Conservation (phyloP, 768 basidiomycete genomes). For the Russula vinacea region DNA sequence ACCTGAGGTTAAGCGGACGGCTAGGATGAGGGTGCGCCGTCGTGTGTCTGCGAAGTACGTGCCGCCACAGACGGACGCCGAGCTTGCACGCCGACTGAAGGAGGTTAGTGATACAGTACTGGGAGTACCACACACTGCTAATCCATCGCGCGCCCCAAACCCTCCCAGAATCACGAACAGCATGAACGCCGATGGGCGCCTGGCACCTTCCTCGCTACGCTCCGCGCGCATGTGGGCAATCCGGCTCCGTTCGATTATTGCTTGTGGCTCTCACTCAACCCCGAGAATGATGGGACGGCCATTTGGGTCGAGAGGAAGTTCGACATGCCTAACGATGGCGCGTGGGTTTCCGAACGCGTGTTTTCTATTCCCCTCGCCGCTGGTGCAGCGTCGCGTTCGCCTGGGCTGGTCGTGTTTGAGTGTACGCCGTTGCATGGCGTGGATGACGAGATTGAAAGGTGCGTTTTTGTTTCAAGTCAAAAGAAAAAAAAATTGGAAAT, state of each 20-base stretch:
- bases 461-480: slow-evolving; percentile 20
- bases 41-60: slow-evolving; percentile 46
- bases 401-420: slow-evolving; percentile 74
- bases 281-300: slow-evolving; percentile 68
- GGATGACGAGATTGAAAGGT: slow-evolving; percentile 67
- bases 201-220: slow-evolving; percentile 60
- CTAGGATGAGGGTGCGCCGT: slow-evolving; percentile 37
- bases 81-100: slow-evolving; percentile 60
- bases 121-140: not conserved
- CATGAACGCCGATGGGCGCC: slow-evolving; percentile 71
- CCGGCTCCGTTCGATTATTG: slow-evolving; percentile 48
- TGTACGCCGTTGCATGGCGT: slow-evolving; percentile 63
- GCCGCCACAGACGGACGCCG: slow-evolving; percentile 59
- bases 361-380: slow-evolving; percentile 57
- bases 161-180: slow-evolving; percentile 62
- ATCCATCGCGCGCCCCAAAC: not conserved
- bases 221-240: slow-evolving; percentile 42
- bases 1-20: slow-evolving; percentile 29
- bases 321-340: slow-evolving; percentile 59
- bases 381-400: slow-evolving; percentile 35
- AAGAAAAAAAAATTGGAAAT: no score
- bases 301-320: slow-evolving; percentile 82
- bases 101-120: slow-evolving; percentile 47
- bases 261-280: slow-evolving; percentile 73
- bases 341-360: slow-evolving; percentile 56